These are phyloP conservation scores for Endoconidiophora laricicola DNA, from an alignment of 2,329 filamentous ascomycete genomes.

Conservation along the genomic window DNA sequence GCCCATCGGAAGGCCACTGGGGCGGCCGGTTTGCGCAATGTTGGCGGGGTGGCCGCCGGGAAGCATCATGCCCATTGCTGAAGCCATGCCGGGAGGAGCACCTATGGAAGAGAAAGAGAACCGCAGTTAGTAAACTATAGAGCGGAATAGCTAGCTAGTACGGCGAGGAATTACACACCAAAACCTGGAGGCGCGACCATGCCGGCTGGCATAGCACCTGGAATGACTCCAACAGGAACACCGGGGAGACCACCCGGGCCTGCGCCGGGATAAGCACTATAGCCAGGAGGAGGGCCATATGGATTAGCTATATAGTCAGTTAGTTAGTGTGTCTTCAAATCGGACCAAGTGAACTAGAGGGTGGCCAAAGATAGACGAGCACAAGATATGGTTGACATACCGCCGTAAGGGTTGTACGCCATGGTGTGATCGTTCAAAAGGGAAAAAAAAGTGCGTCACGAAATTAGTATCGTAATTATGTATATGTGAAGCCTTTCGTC, in stretches of 20 bases:
- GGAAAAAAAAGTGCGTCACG: neutral
- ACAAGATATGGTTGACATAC: constrained; percentile 19
- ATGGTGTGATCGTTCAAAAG: constrained; percentile 20
- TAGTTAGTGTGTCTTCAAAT: too few species aligned
- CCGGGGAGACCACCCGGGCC: constrained; percentile 57
- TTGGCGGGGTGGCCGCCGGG: constrained; percentile 63
- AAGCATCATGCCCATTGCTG: constrained; percentile 63
- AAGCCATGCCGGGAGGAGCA: constrained; percentile 64
- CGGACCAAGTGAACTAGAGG: too few species aligned
- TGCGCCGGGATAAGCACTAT: constrained; percentile 50
- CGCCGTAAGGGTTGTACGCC: constrained; percentile 47
- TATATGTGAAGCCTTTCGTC: too few species aligned
- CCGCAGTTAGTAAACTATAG: constrained; percentile 8
- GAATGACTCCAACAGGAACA: constrained; percentile 8
- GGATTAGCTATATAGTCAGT: neutral
- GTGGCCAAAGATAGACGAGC: neutral
- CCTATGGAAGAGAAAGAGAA: constrained; percentile 28
- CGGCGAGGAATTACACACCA: constrained; percentile 37
- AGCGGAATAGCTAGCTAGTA: constrained; percentile 1
- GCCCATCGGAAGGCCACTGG: constrained; percentile 60
- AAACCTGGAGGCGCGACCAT: constrained; percentile 60
- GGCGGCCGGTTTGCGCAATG: constrained; percentile 59
- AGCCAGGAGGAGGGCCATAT: constrained; percentile 45
- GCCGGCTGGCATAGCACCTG: neutral
- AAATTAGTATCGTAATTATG: neutral